Conservation (phyloP, 2,329 filamentous ascomycete genomes). For the Arthrobotrys musiformis region DNA sequence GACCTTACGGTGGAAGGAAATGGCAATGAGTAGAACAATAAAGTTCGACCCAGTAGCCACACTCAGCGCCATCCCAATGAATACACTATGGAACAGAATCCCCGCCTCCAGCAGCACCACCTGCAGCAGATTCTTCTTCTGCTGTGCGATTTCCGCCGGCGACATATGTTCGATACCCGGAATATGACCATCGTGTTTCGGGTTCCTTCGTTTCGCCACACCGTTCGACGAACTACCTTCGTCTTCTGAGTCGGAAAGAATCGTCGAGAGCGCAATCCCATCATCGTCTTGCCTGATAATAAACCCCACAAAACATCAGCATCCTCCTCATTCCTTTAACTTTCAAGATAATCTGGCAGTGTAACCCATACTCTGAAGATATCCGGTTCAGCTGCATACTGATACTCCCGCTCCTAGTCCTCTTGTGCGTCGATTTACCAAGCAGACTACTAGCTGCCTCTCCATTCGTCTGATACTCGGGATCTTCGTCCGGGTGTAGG, state of each 20-base stretch:
- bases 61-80: conserved; percentile 79
- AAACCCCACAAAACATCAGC: conserved; percentile 10
- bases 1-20: conserved; percentile 73
- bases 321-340: too few species aligned
- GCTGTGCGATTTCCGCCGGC: conserved; percentile 43
- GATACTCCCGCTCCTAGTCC: conserved; percentile 57
- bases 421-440: conserved; percentile 41
- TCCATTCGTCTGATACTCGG: conserved; percentile 46
- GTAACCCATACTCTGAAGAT: conserved; percentile 29
- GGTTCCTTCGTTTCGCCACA: conserved; percentile 22
- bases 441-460: conserved; percentile 52
- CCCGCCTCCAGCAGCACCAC: conserved; percentile 83
- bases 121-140: conserved; percentile 69
- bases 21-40: conserved; percentile 80
- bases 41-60: conserved; percentile 83
- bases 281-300: conserved; percentile 14
- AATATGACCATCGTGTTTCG: neutral
- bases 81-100: conserved; percentile 85
- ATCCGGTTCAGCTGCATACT: conserved; percentile 57
- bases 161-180: conserved; percentile 24
- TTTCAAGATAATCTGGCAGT: too few species aligned
- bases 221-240: conserved; percentile 35
- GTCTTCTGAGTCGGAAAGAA: conserved; percentile 46
- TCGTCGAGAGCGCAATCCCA: conserved; percentile 38
- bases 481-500: conserved; percentile 45